Base-by-base conservation (phyloP, 1,284 basidiomycete genomes). In the Cutaneotrichosporon mucoides region DNA sequence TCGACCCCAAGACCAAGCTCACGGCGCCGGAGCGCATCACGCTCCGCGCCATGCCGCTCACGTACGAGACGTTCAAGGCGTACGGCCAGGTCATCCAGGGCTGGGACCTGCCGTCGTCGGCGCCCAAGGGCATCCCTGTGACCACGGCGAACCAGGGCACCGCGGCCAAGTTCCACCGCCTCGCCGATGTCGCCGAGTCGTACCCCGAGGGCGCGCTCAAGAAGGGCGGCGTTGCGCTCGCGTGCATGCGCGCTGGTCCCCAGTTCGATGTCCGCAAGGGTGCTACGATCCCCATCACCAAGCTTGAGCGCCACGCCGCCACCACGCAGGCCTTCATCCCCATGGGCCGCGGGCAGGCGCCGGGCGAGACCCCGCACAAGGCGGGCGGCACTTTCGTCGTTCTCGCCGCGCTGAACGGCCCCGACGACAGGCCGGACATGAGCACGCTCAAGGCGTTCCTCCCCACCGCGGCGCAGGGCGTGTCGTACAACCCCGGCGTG, bases 41-140 rank as follows among this genome's bases (percentile, higher is more conserved):
- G 50, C 60, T 76, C 52, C 73, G 69, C 33, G 87, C 88, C 34
- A 80, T 92, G 3, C 88, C 89, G 10, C 80, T 96, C 62, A 92
- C 91, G 0, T 81, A 85, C 16, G 89, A 92, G 71, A 88, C 86
- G 2, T 97, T 96, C 76, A 82, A 83, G 36, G 84, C 88, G 0
- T 97, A 87, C 77, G 93, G 93, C 1, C 82, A 88, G 65, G 92
- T 96, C 58, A 83, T 96, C 53, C 90, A 96, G 76, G 91, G 87
- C 4, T 76, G 69, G 56, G 76, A 76, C 5, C 67, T 73, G 3
- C 73, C 76, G 47, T 70, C 73, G 2, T 72, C 73, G 6, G 76
- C 77, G 6, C 77, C 78, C 1, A 69, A 73, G 48, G 85, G 84
- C 35, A 84, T 84, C 42, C 84, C 91, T 50, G 93, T 88, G 3